These are phyloP conservation scores for Colletotrichum caudatum DNA, from an alignment of 2,329 filamentous ascomycete species.

Conservation along the genomic window DNA sequence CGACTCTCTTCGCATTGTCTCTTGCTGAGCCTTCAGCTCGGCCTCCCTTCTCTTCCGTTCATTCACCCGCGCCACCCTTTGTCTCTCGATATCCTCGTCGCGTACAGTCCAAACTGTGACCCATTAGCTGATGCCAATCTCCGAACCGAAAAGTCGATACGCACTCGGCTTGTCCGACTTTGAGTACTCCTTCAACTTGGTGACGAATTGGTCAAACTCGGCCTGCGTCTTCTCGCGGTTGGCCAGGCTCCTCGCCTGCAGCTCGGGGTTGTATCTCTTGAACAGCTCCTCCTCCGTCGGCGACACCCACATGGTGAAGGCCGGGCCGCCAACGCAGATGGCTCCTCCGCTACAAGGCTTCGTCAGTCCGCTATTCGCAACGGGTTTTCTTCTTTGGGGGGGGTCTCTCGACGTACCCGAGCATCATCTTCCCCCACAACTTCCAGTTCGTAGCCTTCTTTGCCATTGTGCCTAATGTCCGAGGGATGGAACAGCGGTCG, in stretches of 20 bases:
- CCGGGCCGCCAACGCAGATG: conserved; percentile 86
- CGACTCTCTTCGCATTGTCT: conserved; percentile 63
- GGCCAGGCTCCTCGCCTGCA: conserved; percentile 90
- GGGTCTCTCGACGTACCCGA: conserved; percentile 66
- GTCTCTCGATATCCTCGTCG: conserved; percentile 60
- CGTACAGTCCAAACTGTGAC: conserved; percentile 64
- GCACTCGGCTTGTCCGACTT: conserved; percentile 92
- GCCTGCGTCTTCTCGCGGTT: conserved; percentile 79
- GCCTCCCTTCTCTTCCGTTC: conserved; percentile 53
- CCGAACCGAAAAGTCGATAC: conserved; percentile 46
- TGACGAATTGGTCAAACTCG: conserved; percentile 91
- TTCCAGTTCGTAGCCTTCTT: conserved; percentile 66
- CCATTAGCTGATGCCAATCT: neutral
- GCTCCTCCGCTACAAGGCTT: conserved; percentile 69
- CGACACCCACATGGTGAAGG: conserved; percentile 81
- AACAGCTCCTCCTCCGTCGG: conserved; percentile 95
- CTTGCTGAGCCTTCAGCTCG: conserved; percentile 58
- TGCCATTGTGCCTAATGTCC: conserved; percentile 49
- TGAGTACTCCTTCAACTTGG: conserved; percentile 85
- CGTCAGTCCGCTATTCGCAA: conserved; percentile 26
- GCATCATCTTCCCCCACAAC: conserved; percentile 77
- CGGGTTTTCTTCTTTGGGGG: neutral
- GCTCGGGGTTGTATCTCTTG: conserved; percentile 91
- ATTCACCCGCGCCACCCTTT: conserved; percentile 52
- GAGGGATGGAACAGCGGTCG: neutral